phyloP scores from a whole-genome alignment of 192 early-diverging fungal species.

The Mortierella hygrophila region DNA sequence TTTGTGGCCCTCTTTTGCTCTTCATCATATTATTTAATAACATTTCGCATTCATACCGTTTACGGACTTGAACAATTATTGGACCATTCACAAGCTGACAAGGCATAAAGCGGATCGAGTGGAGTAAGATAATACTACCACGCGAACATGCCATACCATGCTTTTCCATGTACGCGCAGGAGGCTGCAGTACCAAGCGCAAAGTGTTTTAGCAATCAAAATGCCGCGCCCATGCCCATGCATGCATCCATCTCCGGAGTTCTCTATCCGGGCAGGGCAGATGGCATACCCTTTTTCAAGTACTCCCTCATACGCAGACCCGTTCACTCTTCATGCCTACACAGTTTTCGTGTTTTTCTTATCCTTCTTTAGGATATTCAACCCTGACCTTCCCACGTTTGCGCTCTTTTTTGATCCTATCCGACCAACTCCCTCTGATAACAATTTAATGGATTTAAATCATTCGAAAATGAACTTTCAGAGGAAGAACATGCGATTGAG shows the following conservation, averaged over 20 bases:
- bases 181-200: not conserved
- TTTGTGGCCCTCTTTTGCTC: not conserved
- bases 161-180: not conserved
- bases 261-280: too few relatives aligned
- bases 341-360: too few relatives aligned
- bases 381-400: not conserved
- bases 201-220: not conserved
- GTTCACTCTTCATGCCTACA: too few relatives aligned
- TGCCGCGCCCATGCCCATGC: too few relatives aligned
- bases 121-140: not conserved
- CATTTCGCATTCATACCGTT: not conserved
- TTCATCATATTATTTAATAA: not conserved
- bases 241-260: too few relatives aligned
- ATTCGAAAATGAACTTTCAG: not conserved
- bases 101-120: not conserved
- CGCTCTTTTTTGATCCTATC: not conserved
- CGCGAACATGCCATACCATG: not conserved
- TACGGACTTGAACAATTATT: not conserved
- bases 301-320: too few relatives aligned
- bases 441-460: not conserved
- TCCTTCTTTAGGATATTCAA: too few relatives aligned
- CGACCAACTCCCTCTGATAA: not conserved
- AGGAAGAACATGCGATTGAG: not conserved
- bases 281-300: too few relatives aligned
- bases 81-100: not conserved